Evolutionary conservation across 768 basidiomycete genomes (phyloP), one percentile per base, ranked within the genome.

Genomic region (Galerina marginata): DNA sequence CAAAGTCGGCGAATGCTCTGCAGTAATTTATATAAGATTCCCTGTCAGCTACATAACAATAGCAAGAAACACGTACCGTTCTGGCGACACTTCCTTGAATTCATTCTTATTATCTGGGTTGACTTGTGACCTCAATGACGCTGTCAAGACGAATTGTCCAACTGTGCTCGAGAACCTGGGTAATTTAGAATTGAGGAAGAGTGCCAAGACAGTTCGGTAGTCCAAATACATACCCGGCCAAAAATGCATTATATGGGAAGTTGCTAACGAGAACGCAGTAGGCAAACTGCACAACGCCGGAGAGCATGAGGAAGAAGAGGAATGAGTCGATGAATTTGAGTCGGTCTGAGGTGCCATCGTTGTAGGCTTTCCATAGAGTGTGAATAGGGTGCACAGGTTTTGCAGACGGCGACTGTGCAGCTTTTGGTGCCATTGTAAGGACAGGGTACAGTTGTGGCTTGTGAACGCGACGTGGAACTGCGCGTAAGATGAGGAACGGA

Each of bases 1-100:
- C 92, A 70, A 98, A 99, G 71, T 99, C 97, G 46, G 93, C 96
- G 70, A 99, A 99, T 16, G 97, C 97, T 69, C 97, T 99, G 71
- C 15, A 58, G 29, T 52, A 54, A 25, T n/a, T 40, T 50, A 15
- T 58, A 25, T 57, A 39, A 50, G 42, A 16, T 38, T 47, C 16
- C 23, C 2, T 9, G 16, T 10, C 7, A 3, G n/a, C 50, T n/a
- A 6, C 3, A 5, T 33, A 4, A 39, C 15, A 40, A 5, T 33
- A 4, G 38, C 15, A 40, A 38, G 10, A 23, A 40, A 45, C 25
- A 77, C 90, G 29, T 62, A 96, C 95, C 95, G 80, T 77, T 99
- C 96, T 65, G 94, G 95, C 3, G 96, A 96, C 16, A 99, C 89
- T 1, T 90, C 87, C 66, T 92, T 94, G 81, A 96, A 99, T 65